Evolutionary conservation across 2,329 filamentous ascomycete genomes (phyloP).

Genomic region (Fulvia fulva): DNA sequence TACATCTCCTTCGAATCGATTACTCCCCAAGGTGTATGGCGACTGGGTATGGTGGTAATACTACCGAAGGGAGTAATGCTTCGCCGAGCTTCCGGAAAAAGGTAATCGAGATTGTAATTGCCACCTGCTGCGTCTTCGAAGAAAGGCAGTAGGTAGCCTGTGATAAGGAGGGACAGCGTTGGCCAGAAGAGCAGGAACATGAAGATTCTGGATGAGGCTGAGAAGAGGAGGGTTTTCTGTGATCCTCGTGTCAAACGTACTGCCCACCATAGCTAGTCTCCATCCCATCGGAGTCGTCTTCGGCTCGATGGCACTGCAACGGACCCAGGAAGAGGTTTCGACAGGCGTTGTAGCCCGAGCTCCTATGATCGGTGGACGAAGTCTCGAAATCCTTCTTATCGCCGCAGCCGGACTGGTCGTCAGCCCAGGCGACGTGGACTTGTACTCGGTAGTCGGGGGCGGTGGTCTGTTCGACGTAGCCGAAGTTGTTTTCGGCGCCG

Average conservation of each 20-base stretch:
- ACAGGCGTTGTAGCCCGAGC: neutral
- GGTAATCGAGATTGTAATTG: neutral
- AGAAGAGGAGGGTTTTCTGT: neutral
- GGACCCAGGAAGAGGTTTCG: neutral
- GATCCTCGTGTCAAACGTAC: neutral
- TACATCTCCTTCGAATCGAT: neutral
- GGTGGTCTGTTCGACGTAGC: neutral
- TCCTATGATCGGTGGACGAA: neutral
- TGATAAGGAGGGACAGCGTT: neutral
- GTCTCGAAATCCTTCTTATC: neutral
- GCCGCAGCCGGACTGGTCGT: slow-evolving; percentile 1
- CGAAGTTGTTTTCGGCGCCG: neutral
- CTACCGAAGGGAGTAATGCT: neutral
- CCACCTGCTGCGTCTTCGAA: neutral
- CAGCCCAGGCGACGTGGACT: neutral
- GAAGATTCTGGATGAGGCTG: neutral
- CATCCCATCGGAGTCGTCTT: neutral
- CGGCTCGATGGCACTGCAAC: neutral
- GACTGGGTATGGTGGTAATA: neutral
- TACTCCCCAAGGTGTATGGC: neutral
- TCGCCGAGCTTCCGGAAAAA: neutral
- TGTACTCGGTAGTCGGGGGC: neutral
- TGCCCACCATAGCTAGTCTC: neutral
- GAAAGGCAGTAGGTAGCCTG: neutral
- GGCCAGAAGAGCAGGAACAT: neutral